These are phyloP conservation scores for Penicillium argentinense DNA, from an alignment of 495 filamentous ascomycete species.

Conservation along the genomic window DNA sequence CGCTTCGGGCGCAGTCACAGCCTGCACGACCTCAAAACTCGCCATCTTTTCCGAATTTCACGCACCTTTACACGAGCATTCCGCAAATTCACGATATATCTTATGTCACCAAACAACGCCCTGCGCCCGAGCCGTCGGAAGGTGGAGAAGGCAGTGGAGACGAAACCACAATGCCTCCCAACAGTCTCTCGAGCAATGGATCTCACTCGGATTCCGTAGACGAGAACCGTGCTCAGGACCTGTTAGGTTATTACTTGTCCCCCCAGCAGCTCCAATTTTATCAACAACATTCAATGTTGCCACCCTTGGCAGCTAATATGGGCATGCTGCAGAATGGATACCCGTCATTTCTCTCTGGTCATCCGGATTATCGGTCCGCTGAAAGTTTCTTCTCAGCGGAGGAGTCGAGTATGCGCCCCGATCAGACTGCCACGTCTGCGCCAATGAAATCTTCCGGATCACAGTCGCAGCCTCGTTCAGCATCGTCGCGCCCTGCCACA, in stretches of 20 bases:
- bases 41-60: constrained; percentile 34
- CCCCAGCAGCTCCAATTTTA: constrained; percentile 54
- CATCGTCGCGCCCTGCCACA: constrained; percentile 23
- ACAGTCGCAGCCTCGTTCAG: constrained; percentile 21
- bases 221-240: constrained; percentile 54
- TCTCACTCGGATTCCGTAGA: constrained; percentile 44
- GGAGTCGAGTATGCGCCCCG: constrained; percentile 24
- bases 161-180: constrained; percentile 42
- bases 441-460: constrained; percentile 16
- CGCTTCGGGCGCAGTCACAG: constrained; percentile 64
- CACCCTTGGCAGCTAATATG: constrained; percentile 46
- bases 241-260: constrained; percentile 65
- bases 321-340: constrained; percentile 50
- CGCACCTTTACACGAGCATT: constrained; percentile 40
- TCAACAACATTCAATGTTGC: constrained; percentile 44
- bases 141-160: constrained; percentile 40
- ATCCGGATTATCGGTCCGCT: constrained; percentile 39
- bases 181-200: constrained; percentile 37
- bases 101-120: constrained; percentile 33
- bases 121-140: constrained; percentile 35
- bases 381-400: constrained; percentile 29
- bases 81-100: constrained; percentile 36
- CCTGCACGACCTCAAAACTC: constrained; percentile 57
- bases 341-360: constrained; percentile 40
- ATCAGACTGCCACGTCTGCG: constrained; percentile 17